phyloP scores from a whole-genome alignment of 2,329 filamentous ascomycete genomes.

The Scorias spongiosa region DNA sequence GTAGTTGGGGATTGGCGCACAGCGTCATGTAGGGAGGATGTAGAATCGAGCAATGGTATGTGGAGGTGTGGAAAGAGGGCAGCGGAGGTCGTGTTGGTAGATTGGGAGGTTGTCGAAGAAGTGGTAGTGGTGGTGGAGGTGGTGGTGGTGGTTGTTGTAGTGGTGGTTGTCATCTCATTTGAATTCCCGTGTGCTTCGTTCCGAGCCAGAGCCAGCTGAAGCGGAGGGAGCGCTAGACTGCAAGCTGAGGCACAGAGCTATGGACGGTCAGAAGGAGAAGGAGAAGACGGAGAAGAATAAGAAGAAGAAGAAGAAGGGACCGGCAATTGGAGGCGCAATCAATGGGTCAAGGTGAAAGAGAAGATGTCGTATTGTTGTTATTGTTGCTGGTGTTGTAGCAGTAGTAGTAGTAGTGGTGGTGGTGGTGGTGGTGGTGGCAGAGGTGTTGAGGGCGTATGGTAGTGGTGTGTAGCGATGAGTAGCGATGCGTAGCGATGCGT shows the following conservation, averaged over 20 bases:
- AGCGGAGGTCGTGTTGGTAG: slow-evolving; percentile 4
- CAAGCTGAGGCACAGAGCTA: not conserved
- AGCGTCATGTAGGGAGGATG: not conserved
- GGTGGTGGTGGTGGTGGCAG: slow-evolving; percentile 23
- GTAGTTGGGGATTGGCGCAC: not conserved
- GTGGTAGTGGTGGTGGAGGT: slow-evolving; percentile 7
- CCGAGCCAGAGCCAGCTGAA: not conserved
- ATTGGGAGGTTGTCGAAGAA: not conserved
- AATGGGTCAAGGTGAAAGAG: not conserved
- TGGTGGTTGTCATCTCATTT: not conserved
- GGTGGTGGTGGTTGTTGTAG: slow-evolving; percentile 8
- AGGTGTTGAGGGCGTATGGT: slow-evolving; percentile 16
- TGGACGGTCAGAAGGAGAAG: not conserved
- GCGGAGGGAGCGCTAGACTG: not conserved
- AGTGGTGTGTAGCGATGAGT: slow-evolving; percentile 12
- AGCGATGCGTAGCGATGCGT: slow-evolving; percentile 13
- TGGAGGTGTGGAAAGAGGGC: slow-evolving; percentile 2
- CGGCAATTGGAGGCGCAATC: not conserved
- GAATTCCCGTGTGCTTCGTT: not conserved
- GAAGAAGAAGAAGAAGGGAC: not conserved
- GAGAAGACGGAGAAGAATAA: too few relatives aligned
- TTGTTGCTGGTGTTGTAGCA: not conserved
- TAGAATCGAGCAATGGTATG: slow-evolving; percentile 6
- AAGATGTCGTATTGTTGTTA: not conserved
- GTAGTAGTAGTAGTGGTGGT: slow-evolving; percentile 6